These are phyloP conservation scores for Trypanosoma theileri DNA, from an alignment of 208 protist species.

Conservation along the genomic window DNA sequence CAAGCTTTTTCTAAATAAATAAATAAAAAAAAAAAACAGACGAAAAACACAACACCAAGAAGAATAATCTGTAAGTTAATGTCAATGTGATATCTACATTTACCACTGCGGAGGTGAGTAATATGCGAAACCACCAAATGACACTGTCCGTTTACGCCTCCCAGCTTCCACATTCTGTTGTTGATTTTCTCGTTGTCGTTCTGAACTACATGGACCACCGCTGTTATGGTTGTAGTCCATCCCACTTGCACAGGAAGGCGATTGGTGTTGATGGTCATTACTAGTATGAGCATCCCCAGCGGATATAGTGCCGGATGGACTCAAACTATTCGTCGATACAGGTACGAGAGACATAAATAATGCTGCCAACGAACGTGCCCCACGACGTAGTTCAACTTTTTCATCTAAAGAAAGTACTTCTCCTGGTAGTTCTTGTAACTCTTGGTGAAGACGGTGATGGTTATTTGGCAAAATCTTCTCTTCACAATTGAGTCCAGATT, in stretches of 20 bases:
- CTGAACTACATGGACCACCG: not conserved
- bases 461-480: not conserved
- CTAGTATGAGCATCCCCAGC: not conserved
- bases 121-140: slow-evolving; percentile 27
- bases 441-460: not conserved
- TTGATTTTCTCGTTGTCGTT: not conserved
- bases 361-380: slow-evolving; percentile 16
- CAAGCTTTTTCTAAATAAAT: not conserved
- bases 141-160: slow-evolving; percentile 12
- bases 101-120: slow-evolving; percentile 13
- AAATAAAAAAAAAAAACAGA: not conserved
- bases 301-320: not conserved
- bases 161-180: not conserved
- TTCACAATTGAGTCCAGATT: not conserved
- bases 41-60: not conserved
- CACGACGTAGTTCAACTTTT: slow-evolving; percentile 12
- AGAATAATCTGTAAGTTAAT: no score
- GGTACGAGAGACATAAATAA: slow-evolving; percentile 22
- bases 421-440: not conserved
- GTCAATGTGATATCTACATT: no score
- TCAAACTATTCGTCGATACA: not conserved
- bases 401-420: slow-evolving; percentile 5
- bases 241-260: not conserved
- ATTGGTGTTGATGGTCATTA: not conserved
- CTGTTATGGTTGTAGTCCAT: not conserved